Conservation (phyloP, 805 yeast genomes). For the Ogataea thermomethanolica region DNA sequence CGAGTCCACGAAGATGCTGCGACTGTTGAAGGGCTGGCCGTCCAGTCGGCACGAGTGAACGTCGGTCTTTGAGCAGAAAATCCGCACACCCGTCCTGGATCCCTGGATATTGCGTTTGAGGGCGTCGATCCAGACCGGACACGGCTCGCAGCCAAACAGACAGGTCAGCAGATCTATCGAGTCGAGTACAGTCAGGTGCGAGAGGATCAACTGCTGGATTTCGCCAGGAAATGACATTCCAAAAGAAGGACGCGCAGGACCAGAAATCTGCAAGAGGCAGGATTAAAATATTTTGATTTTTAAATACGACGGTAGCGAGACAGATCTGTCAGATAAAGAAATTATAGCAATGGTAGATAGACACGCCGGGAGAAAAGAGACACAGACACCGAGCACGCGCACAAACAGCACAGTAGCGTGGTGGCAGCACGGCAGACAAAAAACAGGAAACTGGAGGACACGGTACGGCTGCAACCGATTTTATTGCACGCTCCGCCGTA, state of each 20-base stretch:
- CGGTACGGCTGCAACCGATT: background rate
- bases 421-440: too few relatives aligned
- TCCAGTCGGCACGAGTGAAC: conserved; percentile 1
- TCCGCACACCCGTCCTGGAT: conserved; percentile 1
- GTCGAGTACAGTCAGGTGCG: conserved; percentile 4
- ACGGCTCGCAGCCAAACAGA: background rate
- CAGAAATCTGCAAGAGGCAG: background rate
- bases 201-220: conserved; percentile 12
- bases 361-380: too few relatives aligned
- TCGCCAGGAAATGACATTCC: conserved; percentile 6
- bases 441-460: too few relatives aligned
- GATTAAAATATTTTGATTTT: background rate
- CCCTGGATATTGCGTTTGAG: conserved; percentile 4
- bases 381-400: too few relatives aligned
- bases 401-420: too few relatives aligned
- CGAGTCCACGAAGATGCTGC: conserved; percentile 7
- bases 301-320: background rate
- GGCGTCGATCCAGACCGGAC: conserved; percentile 9
- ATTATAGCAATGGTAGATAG: too few relatives aligned
- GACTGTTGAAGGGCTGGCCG: conserved; percentile 3
- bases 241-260: too few relatives aligned
- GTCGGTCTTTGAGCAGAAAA: conserved; percentile 9
- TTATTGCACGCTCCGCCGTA: background rate
- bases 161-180: conserved; percentile 8
- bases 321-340: too few relatives aligned